Percentiles rank a stretch among this genome's conserved stretches.
Conservation (phyloP, 805 yeast species). For the Metschnikowia chrysomelidarum region DNA sequence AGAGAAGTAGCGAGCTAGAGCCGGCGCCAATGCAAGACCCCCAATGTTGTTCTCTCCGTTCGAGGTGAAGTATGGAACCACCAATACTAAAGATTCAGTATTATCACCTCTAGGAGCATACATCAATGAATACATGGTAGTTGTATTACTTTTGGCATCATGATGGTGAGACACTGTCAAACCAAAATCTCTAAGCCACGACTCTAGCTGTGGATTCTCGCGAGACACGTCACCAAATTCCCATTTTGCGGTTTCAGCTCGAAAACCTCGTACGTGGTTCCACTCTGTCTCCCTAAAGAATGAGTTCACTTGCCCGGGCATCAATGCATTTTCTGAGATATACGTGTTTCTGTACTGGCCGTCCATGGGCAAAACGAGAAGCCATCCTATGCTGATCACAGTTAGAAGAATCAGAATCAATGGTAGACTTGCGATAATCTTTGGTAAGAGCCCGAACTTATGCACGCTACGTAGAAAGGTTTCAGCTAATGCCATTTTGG, state of each 20-base stretch:
- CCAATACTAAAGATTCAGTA: conserved; percentile 89
- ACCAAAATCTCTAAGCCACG: conserved; percentile 73
- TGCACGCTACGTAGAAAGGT: conserved; percentile 37
- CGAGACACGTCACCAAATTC: conserved; percentile 24
- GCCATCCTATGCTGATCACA: conserved; percentile 36
- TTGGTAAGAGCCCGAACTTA: conserved; percentile 40
- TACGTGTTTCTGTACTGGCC: conserved; percentile 85
- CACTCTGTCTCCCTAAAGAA: conserved; percentile 93
- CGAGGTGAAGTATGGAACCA: conserved; percentile 80
- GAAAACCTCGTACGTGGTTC: conserved; percentile 84
- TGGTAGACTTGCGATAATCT: conserved; percentile 33
- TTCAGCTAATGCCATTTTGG: conserved; percentile 45
- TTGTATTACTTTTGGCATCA: conserved; percentile 16
- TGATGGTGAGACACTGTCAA: conserved; percentile 54
- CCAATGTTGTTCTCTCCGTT: conserved; percentile 70
- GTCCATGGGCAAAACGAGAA: conserved; percentile 68
- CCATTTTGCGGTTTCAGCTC: conserved; percentile 53
- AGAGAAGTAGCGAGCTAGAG: conserved; percentile 75
- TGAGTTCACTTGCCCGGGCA: conserved; percentile 94
- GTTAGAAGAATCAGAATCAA: conserved; percentile 33
- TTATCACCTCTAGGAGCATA: conserved; percentile 96
- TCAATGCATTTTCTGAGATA: conserved; percentile 91
- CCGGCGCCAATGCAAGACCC: conserved; percentile 70
- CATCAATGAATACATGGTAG: conserved; percentile 68
- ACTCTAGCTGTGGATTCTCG: conserved; percentile 47